Percentiles rank a stretch among this genome's conserved stretches.
phyloP scores from a whole-genome alignment of 805 yeast species.

The Saturnispora diversa region DNA sequence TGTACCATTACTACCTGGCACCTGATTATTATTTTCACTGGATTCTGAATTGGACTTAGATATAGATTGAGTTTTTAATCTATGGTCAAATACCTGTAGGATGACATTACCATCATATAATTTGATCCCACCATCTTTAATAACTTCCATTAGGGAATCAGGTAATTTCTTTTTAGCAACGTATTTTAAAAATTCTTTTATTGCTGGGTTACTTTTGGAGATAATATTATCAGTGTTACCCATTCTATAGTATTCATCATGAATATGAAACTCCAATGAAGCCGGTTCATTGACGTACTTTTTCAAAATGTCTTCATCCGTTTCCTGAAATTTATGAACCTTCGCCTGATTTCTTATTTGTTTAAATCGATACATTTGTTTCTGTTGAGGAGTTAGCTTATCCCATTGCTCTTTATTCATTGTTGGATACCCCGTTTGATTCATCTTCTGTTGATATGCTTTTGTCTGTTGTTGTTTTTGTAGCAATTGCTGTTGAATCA shows the following conservation, averaged over 20 bases:
- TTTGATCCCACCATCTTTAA: conserved; percentile 76
- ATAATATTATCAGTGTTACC: conserved; percentile 84
- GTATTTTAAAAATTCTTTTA: conserved; percentile 70
- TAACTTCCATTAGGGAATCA: conserved; percentile 78
- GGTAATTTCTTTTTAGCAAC: conserved; percentile 81
- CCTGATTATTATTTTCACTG: not conserved
- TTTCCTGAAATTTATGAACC: conserved; percentile 55
- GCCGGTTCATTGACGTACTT: conserved; percentile 75
- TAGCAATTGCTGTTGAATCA: conserved; percentile 12
- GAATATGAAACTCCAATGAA: conserved; percentile 81
- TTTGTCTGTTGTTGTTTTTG: conserved; percentile 11
- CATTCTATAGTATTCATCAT: conserved; percentile 84
- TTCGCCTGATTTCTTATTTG: conserved; percentile 37
- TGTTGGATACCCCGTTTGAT: conserved; percentile 9
- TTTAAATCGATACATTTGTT: conserved; percentile 35
- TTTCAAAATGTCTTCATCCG: conserved; percentile 61
- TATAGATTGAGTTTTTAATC: conserved; percentile 34
- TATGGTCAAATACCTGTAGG: conserved; percentile 78
- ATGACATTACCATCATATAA: conserved; percentile 88
- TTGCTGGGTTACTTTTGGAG: conserved; percentile 68
- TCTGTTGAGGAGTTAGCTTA: conserved; percentile 34
- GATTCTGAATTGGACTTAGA: not conserved
- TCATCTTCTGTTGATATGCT: not conserved
- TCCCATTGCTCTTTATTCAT: conserved; percentile 25
- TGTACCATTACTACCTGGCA: not conserved